A percentile compares a stretch with the other conserved stretches of the same genome.
phyloP scores from a whole-genome alignment of 306 rosid species.

The Quercus dentata region DNA sequence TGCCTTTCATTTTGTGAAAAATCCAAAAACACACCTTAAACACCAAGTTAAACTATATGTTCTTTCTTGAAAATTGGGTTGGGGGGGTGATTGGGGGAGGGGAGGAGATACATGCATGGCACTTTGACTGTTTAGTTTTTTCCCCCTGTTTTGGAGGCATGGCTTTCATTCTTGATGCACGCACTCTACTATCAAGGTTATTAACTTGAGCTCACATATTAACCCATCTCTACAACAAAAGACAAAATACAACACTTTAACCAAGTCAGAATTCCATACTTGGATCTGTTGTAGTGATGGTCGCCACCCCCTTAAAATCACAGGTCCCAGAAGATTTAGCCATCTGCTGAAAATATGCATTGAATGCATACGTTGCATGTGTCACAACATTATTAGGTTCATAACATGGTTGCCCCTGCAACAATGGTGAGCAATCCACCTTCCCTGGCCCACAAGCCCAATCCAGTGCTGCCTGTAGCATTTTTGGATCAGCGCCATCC shows the following conservation, averaged over 20 bases:
- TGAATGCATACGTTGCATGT: slow-evolving; percentile 82
- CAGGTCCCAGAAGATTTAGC: slow-evolving; percentile 78
- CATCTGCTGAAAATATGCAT: slow-evolving; percentile 84
- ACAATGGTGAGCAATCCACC: slow-evolving; percentile 80
- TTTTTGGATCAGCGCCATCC: slow-evolving; percentile 64
- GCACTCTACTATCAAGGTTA: background rate
- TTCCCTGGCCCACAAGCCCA: slow-evolving; percentile 99
- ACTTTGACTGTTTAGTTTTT: background rate
- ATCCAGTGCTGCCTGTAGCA: slow-evolving; percentile 90
- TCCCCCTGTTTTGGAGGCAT: background rate
- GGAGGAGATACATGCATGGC: background rate
- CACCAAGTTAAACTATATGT: background rate
- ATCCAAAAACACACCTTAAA: background rate
- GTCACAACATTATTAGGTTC: slow-evolving; percentile 73
- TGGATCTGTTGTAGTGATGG: slow-evolving; percentile 79
- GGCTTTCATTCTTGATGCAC: background rate
- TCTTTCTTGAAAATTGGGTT: background rate
- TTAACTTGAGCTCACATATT: background rate
- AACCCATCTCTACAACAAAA: background rate
- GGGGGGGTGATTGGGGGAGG: background rate
- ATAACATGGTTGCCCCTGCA: slow-evolving; percentile 81
- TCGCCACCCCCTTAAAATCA: slow-evolving; percentile 92
- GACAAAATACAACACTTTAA: background rate
- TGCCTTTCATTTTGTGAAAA: background rate
- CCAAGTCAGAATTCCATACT: slow-evolving; percentile 45